These are phyloP conservation scores for Dioscorea alata DNA, from an alignment of 106 monocot genomes.

Conservation along the genomic window DNA sequence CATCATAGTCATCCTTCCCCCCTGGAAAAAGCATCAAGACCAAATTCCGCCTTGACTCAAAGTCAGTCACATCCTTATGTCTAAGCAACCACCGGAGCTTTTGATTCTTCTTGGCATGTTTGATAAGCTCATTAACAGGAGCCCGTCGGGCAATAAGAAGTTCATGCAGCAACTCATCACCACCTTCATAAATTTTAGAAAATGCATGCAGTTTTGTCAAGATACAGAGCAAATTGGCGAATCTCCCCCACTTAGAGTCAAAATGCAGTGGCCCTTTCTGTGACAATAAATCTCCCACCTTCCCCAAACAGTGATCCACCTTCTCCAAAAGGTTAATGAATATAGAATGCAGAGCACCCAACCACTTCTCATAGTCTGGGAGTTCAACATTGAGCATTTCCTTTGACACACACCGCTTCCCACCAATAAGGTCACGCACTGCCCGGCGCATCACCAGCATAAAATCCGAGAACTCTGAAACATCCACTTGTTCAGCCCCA, in stretches of 20 bases:
- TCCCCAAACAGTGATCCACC: conserved; percentile 24
- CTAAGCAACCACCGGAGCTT: conserved; percentile 54
- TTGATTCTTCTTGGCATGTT: conserved; percentile 34
- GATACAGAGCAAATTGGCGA: conserved; percentile 33
- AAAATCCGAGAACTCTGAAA: conserved; percentile 43
- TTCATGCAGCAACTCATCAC: conserved; percentile 25
- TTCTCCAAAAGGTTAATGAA: conserved; percentile 33
- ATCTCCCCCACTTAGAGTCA: conserved; percentile 14
- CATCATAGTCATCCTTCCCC: conserved; percentile 53
- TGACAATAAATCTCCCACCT: conserved; percentile 13
- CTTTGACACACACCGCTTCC: conserved; percentile 4
- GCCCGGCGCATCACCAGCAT: conserved; percentile 17
- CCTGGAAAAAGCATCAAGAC: conserved; percentile 75
- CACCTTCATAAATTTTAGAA: conserved; percentile 48
- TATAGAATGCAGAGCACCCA: conserved; percentile 23
- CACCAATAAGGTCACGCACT: conserved; percentile 6
- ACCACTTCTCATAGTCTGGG: conserved; percentile 16
- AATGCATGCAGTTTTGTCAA: conserved; percentile 41
- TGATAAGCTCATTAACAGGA: conserved; percentile 57
- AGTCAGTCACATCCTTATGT: conserved; percentile 54
- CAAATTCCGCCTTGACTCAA: conserved; percentile 60
- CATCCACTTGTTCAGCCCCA: neutral
- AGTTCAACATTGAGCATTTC: neutral
- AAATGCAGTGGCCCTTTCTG: conserved; percentile 4
- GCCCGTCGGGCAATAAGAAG: conserved; percentile 27